Evolutionary conservation across 257 asterid genomes (phyloP).

Genomic region (Solanum clarkiae): DNA sequence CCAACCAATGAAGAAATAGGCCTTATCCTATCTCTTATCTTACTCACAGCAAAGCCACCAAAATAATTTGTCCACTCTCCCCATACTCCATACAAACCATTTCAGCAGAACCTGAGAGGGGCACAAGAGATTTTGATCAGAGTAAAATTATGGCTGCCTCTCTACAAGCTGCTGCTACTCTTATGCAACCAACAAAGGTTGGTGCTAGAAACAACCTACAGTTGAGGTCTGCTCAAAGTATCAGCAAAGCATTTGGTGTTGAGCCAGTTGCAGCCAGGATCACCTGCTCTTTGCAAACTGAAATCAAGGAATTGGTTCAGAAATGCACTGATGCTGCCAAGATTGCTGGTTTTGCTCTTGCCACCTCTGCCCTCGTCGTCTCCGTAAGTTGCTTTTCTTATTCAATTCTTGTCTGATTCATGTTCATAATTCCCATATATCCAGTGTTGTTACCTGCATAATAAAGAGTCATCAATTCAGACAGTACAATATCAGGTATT

Average conservation of each 20-base stretch:
- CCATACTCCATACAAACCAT: conserved; percentile 1
- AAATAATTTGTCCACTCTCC: conserved; percentile 2
- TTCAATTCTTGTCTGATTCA: not conserved
- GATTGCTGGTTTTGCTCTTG: conserved; percentile 95
- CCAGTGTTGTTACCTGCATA: not conserved
- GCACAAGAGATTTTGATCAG: not conserved
- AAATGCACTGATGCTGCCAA: conserved; percentile 86
- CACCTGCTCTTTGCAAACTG: conserved; percentile 77
- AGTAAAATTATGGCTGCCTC: conserved; percentile 58
- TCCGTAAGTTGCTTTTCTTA: conserved; percentile 32
- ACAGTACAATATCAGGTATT: not conserved
- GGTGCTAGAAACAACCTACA: conserved; percentile 45
- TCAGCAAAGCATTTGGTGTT: conserved; percentile 55
- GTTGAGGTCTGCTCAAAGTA: conserved; percentile 42
- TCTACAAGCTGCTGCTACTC: conserved; percentile 84
- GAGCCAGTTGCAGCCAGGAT: conserved; percentile 38
- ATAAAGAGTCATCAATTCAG: not conserved
- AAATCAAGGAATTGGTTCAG: conserved; percentile 64
- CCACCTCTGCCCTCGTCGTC: conserved; percentile 89
- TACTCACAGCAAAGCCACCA: conserved; percentile 36
- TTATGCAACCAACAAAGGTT: conserved; percentile 75
- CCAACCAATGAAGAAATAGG: conserved; percentile 37
- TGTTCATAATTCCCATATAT: not conserved
- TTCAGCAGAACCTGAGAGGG: not conserved
- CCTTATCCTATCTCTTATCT: conserved; percentile 78